Conservation (phyloP, 2,329 filamentous ascomycete genomes). For the Metarhizium album region DNA sequence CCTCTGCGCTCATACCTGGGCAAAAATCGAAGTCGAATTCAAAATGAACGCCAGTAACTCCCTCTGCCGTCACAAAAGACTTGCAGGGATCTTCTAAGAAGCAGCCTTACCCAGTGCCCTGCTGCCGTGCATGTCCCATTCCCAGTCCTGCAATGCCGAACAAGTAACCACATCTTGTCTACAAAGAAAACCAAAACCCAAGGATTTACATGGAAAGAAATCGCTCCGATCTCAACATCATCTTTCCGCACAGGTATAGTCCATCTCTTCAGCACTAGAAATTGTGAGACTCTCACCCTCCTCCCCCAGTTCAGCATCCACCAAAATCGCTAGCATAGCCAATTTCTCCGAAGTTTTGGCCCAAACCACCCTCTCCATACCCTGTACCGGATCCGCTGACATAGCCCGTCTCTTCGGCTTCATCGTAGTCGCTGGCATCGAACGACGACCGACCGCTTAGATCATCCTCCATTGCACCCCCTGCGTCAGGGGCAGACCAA, state of each 20-base stretch:
- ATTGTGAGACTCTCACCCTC: no score
- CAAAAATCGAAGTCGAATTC: slow-evolving; percentile 1
- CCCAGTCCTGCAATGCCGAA: no score
- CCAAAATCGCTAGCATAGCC: slow-evolving; percentile 43
- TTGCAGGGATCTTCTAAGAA: not conserved
- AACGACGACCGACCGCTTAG: slow-evolving; percentile 72
- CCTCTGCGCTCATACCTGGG: not conserved
- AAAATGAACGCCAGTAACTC: no score
- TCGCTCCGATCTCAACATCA: not conserved
- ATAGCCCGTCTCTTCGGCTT: slow-evolving; percentile 60
- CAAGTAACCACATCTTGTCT: no score
- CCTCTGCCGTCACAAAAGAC: not conserved
- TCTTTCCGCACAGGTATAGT: not conserved
- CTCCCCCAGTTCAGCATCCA: slow-evolving; percentile 23
- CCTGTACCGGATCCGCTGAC: slow-evolving; percentile 52
- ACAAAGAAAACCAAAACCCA: no score
- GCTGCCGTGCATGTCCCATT: not conserved
- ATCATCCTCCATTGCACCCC: slow-evolving; percentile 63
- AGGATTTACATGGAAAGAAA: no score
- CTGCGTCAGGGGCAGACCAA: slow-evolving; percentile 59
- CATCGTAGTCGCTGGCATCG: slow-evolving; percentile 69
- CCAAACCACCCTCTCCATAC: slow-evolving; percentile 45
- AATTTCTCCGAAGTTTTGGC: slow-evolving; percentile 42
- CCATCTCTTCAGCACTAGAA: not conserved
- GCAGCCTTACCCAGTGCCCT: not conserved